These are phyloP conservation scores for Apodospora peruviana DNA, from an alignment of 495 filamentous ascomycete genomes.

Conservation along the genomic window DNA sequence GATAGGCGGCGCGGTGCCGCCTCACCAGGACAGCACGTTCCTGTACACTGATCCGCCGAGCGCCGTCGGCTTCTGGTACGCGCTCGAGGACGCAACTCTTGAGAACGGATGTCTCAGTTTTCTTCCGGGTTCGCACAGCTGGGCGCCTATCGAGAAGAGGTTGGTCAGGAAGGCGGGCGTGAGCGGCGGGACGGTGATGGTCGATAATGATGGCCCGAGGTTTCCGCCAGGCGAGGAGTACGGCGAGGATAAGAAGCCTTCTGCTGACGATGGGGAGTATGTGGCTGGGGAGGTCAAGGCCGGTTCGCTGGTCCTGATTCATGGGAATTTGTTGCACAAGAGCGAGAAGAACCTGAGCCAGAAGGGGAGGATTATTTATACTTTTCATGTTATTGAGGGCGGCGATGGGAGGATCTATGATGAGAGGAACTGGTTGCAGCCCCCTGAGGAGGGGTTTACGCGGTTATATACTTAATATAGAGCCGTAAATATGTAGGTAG, in stretches of 20 bases:
- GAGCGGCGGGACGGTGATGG: slow-evolving; percentile 44
- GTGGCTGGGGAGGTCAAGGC: slow-evolving; percentile 76
- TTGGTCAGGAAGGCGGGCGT: slow-evolving; percentile 61
- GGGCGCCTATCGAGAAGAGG: slow-evolving; percentile 56
- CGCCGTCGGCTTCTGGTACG: slow-evolving; percentile 94
- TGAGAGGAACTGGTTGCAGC: slow-evolving; percentile 87
- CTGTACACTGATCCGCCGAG: slow-evolving; percentile 86
- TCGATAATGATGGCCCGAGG: slow-evolving; percentile 34
- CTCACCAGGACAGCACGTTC: slow-evolving; percentile 89
- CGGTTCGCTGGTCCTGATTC: slow-evolving; percentile 85
- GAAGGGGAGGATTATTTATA: slow-evolving; percentile 90
- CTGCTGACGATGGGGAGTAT: slow-evolving; percentile 45
- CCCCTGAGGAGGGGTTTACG: slow-evolving; percentile 69
- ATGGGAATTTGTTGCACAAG: slow-evolving; percentile 94
- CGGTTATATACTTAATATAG: not conserved
- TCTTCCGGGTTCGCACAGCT: slow-evolving; percentile 69
- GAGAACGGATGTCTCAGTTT: slow-evolving; percentile 89
- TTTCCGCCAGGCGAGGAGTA: slow-evolving; percentile 42
- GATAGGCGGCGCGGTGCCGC: slow-evolving; percentile 81
- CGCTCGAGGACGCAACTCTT: slow-evolving; percentile 79
- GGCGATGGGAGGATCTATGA: slow-evolving; percentile 66
- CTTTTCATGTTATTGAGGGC: slow-evolving; percentile 94
- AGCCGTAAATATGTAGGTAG: too few species aligned
- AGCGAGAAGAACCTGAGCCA: slow-evolving; percentile 84
- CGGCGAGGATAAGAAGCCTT: slow-evolving; percentile 21